Evolutionary conservation across 306 rosid genomes (phyloP).

Genomic region (Prunus mongolica): DNA sequence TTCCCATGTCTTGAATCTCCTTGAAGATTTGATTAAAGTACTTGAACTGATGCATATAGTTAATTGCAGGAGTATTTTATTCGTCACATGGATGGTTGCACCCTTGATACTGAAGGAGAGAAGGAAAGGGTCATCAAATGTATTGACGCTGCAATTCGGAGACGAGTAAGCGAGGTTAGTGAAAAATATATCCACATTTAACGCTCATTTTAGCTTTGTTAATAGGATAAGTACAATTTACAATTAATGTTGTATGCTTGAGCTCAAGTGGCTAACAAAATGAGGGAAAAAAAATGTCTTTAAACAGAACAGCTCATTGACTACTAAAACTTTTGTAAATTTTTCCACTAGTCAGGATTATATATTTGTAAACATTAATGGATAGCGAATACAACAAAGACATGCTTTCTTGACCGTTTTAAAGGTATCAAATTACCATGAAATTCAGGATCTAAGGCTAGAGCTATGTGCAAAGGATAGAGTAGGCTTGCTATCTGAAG

Average conservation of each 20-base stretch:
- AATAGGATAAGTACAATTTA: background rate
- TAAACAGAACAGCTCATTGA: background rate
- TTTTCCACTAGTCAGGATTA: background rate
- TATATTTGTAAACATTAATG: background rate
- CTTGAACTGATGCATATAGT: conserved; percentile 16
- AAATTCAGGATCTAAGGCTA: conserved; percentile 62
- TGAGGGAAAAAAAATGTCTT: background rate
- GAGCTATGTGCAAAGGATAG: conserved; percentile 80
- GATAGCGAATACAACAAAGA: background rate
- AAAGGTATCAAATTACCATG: background rate
- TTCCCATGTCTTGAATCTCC: background rate
- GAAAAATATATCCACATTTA: conserved; percentile 6
- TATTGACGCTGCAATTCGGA: conserved; percentile 82
- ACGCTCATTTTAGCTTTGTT: background rate
- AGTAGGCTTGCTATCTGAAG: conserved; percentile 74
- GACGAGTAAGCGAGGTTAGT: conserved; percentile 90
- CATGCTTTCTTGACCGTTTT: background rate
- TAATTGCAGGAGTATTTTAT: conserved; percentile 67
- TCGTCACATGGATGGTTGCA: conserved; percentile 88
- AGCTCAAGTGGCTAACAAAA: background rate
- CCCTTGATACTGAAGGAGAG: conserved; percentile 83
- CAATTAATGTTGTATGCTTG: background rate
- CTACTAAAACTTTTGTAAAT: background rate
- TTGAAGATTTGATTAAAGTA: background rate
- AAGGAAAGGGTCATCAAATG: conserved; percentile 83